Evolutionary conservation across 2,329 filamentous ascomycete species (phyloP), one percentile per base, ranked within the genome.

Genomic region (Karstenula rhodostoma): DNA sequence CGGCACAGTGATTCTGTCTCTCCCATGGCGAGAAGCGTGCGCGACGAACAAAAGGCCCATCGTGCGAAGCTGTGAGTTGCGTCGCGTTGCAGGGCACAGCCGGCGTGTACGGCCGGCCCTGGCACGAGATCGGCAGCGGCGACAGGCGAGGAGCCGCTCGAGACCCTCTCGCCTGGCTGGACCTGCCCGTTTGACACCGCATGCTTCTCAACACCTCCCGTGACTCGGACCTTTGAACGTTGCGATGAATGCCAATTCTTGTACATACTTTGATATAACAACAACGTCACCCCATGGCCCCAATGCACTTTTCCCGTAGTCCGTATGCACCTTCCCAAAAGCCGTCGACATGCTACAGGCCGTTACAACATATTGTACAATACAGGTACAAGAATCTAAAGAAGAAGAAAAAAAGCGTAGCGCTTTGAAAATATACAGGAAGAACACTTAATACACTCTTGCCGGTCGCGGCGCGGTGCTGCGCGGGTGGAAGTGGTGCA

Each of bases 221-320:
- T 12, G 25, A 22, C 15, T 50, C 47, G 27, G 47, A 29, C 17
- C 7, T 50, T 35, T 22, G n/a, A 50, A 40, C 29, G n/a, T 22
- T 50, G 47, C 27, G 29, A 33, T 35, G 47, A 50, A 35, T 50
- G 35, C 27, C 35, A n/a, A n/a, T 40, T 40, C 17, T 40, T n/a
- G 17, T 40, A 40, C 17, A n/a, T 40, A 33, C 33, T 19, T 35
- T 27, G 82, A n/a, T 27, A n/a, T 17, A 17, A 43, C 23, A 29
- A 6, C 29, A 76, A 77, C n/a, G 49, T 82, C 76, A 15, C 17
- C 6, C 37, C 17, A 17, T 7, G 10, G 10, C 35, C 35, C 35
- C 3, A 6, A 82, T 40, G 22, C 49, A 40, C 9, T 33, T 4
- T 3, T 40, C 22, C 49, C 49, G 35, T 40, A 42, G 50, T 29